These are phyloP conservation scores for Musa itinerans DNA, from an alignment of 176 grass and related monocot genomes.

Conservation along the genomic window DNA sequence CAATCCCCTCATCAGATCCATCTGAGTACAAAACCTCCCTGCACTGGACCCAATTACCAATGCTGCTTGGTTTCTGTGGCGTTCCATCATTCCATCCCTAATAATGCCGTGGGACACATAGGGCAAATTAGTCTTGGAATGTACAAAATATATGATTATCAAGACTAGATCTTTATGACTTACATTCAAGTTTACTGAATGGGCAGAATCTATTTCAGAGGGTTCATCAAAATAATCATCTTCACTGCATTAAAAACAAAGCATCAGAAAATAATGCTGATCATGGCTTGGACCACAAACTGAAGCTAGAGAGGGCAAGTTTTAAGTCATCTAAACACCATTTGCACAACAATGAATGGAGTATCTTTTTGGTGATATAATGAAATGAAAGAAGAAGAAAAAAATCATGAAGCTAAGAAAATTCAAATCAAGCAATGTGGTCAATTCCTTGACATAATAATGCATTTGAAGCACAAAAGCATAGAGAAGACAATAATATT, in stretches of 20 bases:
- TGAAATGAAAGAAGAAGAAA: not conserved
- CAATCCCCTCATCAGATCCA: conserved; percentile 17
- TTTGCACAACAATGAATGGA: not conserved
- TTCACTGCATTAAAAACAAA: conserved; percentile 39
- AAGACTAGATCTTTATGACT: not conserved
- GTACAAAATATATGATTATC: conserved; percentile 11
- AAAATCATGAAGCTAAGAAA: not conserved
- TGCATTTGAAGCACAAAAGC: too few species aligned
- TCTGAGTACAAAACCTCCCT: conserved; percentile 29
- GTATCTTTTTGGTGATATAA: not conserved
- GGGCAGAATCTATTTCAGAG: conserved; percentile 38
- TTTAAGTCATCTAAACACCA: not conserved
- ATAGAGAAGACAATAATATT: too few species aligned
- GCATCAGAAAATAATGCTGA: conserved; percentile 10
- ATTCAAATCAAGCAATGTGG: not conserved
- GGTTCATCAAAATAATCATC: conserved; percentile 35
- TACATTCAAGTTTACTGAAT: conserved; percentile 13
- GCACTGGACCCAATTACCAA: conserved; percentile 66
- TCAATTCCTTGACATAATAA: too few species aligned
- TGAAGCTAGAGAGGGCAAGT: conserved; percentile 1
- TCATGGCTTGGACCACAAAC: conserved; percentile 13
- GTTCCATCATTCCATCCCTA: conserved; percentile 20
- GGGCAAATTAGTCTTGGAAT: conserved; percentile 11
- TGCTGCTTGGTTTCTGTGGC: conserved; percentile 23
- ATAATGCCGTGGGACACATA: conserved; percentile 9